Conservation (phyloP, 768 basidiomycete species). For the Russula vinacea region DNA sequence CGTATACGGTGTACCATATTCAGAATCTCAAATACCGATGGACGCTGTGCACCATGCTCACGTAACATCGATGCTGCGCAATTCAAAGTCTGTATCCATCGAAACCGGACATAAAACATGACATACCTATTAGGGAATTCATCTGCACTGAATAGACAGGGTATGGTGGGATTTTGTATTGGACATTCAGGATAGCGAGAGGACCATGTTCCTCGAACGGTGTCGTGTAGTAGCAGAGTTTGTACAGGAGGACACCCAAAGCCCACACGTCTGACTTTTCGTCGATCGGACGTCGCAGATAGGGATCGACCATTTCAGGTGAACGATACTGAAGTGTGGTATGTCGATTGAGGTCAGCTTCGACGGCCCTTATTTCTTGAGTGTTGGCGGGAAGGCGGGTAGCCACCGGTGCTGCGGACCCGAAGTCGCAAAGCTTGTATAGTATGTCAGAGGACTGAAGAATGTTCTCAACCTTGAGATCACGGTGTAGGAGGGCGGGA, state of each 20-base stretch:
- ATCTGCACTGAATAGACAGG: constrained; percentile 82
- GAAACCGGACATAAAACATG: constrained; percentile 27
- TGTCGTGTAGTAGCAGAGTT: constrained; percentile 98
- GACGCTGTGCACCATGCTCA: constrained; percentile 84
- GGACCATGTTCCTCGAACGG: constrained; percentile 98
- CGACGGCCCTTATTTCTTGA: constrained; percentile 82
- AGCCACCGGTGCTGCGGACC: constrained; percentile 78
- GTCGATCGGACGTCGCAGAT: constrained; percentile 77
- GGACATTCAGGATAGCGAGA: constrained; percentile 92
- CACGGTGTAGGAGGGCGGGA: constrained; percentile 89
- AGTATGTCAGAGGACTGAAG: constrained; percentile 78
- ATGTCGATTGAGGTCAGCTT: constrained; percentile 88
- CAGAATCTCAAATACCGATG: constrained; percentile 84
- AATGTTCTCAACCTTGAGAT: constrained; percentile 99
- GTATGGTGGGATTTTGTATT: constrained; percentile 88
- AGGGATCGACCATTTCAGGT: constrained; percentile 97
- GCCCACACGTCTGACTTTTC: constrained; percentile 99
- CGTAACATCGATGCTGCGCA: constrained; percentile 81
- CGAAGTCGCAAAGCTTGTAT: constrained; percentile 98
- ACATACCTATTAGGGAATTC: constrained; percentile 77
- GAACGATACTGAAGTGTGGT: constrained; percentile 97
- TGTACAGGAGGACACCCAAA: constrained; percentile 92
- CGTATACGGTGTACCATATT: constrained; percentile 79
- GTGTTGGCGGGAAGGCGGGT: constrained; percentile 67
- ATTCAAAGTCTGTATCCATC: constrained; percentile 11